A percentile compares a stretch with the other conserved stretches of the same genome.
phyloP scores from a whole-genome alignment of 225 moss, liverwort and hornwort species.

The Climacium dendroides region DNA sequence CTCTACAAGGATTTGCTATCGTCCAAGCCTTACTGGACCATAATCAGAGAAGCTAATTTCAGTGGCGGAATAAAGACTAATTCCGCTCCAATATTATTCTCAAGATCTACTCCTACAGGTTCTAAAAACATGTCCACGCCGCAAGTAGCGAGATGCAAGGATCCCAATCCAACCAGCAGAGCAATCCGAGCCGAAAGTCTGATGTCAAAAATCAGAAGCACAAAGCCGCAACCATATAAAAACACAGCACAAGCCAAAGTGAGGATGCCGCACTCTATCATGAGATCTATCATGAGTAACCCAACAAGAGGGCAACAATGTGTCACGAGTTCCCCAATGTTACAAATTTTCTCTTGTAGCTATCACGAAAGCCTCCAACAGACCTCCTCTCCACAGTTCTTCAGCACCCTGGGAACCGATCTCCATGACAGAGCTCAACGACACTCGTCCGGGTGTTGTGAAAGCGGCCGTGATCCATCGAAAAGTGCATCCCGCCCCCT shows the following conservation, averaged over 20 bases:
- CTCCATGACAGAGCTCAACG: conserved; percentile 26
- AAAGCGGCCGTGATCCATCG: neutral
- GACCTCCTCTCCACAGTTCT: conserved; percentile 9
- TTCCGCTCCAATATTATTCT: neutral
- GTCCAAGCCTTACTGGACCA: neutral
- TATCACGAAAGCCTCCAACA: conserved; percentile 14
- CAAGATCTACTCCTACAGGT: neutral
- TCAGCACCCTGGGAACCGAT: neutral
- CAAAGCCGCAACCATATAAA: neutral
- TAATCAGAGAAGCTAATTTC: neutral
- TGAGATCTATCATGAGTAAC: neutral
- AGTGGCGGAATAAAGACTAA: neutral
- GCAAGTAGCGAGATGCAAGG: neutral
- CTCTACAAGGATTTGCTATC: neutral
- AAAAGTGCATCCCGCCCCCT: conserved; percentile 28
- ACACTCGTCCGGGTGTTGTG: neutral
- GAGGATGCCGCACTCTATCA: neutral
- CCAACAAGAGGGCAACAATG: conserved; percentile 80
- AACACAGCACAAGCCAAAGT: neutral
- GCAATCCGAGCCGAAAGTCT: neutral
- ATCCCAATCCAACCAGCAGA: neutral
- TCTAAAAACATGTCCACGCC: neutral
- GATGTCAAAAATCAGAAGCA: conserved; percentile 9
- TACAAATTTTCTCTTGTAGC: conserved; percentile 38
- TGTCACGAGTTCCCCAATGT: conserved; percentile 60